Conservation (phyloP, 2,329 filamentous ascomycete genomes). For the Didymella arachidicola region DNA sequence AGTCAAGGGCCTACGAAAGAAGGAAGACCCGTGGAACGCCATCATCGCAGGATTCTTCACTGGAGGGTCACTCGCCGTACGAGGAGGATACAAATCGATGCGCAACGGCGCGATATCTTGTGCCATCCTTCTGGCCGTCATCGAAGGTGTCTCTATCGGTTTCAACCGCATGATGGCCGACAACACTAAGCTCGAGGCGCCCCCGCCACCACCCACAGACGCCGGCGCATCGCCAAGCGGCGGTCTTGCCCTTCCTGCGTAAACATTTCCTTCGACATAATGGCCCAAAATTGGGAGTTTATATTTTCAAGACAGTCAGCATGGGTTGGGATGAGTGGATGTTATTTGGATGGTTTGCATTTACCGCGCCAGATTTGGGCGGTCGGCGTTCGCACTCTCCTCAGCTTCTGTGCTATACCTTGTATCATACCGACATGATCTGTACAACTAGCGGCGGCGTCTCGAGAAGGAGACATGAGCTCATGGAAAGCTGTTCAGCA, state of each 20-base stretch:
- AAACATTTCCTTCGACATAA: constrained; percentile 26
- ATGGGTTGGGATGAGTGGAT: constrained; percentile 30
- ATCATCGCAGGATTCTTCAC: constrained; percentile 98
- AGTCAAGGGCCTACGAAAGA: constrained; percentile 87
- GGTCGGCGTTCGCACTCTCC: constrained; percentile 48
- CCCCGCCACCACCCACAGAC: constrained; percentile 55
- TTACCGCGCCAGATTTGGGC: constrained; percentile 39
- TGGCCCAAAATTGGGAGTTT: constrained; percentile 27
- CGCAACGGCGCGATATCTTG: constrained; percentile 97
- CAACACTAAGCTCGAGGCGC: constrained; percentile 78
- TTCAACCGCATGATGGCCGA: constrained; percentile 95
- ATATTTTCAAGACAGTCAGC: constrained; percentile 30
- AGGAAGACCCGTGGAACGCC: constrained; percentile 98
- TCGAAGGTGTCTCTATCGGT: constrained; percentile 95
- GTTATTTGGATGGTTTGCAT: constrained; percentile 41
- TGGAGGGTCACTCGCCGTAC: constrained; percentile 81
- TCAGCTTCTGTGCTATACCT: constrained; percentile 46
- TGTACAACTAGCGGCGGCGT: constrained; percentile 41
- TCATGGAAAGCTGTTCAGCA: constrained; percentile 16
- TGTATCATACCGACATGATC: constrained; percentile 44
- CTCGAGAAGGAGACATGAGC: constrained; percentile 26
- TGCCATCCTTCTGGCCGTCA: constrained; percentile 90
- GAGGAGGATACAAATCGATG: constrained; percentile 90
- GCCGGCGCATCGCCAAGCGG: constrained; percentile 30
- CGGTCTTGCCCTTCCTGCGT: constrained; percentile 37